Percentiles rank a stretch among this genome's conserved stretches.
These are phyloP conservation scores for Penicillium odoratum DNA, from an alignment of 495 filamentous ascomycete species.

Conservation along the genomic window DNA sequence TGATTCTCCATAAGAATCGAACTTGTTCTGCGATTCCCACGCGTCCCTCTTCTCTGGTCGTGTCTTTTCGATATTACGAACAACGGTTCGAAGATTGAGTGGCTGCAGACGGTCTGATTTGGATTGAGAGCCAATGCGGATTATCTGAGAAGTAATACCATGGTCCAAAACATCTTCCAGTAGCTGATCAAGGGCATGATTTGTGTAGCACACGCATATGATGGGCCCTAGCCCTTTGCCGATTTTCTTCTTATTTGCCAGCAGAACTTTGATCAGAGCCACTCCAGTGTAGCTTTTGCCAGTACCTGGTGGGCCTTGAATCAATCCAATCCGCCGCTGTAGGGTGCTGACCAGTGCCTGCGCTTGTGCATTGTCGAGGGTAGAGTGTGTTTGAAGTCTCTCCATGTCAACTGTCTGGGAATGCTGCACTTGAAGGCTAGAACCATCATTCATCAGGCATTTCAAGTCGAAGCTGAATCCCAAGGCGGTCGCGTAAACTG, in stretches of 20 bases:
- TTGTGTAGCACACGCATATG: slow-evolving; percentile 6
- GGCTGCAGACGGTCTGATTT: slow-evolving; percentile 6
- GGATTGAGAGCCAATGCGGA: slow-evolving; percentile 18
- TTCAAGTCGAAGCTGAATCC: slow-evolving; percentile 56
- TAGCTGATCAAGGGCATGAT: slow-evolving; percentile 8
- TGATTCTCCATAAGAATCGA: neutral
- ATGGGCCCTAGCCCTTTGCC: neutral
- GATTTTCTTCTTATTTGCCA: slow-evolving; percentile 4
- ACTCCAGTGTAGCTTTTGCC: slow-evolving; percentile 14
- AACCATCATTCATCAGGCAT: slow-evolving; percentile 42
- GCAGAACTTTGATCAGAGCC: slow-evolving; percentile 7
- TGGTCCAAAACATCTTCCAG: slow-evolving; percentile 1
- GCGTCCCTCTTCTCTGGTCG: slow-evolving; percentile 8
- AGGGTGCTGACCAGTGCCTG: slow-evolving; percentile 57
- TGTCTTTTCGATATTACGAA: slow-evolving; percentile 15
- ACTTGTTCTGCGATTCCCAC: neutral
- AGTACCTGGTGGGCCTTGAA: slow-evolving; percentile 18
- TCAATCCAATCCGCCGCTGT: slow-evolving; percentile 41
- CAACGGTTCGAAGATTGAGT: slow-evolving; percentile 16
- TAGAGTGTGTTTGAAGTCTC: slow-evolving; percentile 42
- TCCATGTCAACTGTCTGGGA: slow-evolving; percentile 39
- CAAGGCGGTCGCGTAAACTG: slow-evolving; percentile 50
- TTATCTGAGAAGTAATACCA: slow-evolving; percentile 4
- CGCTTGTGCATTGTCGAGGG: slow-evolving; percentile 60
- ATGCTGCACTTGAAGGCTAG: slow-evolving; percentile 30